phyloP scores from a whole-genome alignment of 257 asterid species.

The Orobanche coerulescens region DNA sequence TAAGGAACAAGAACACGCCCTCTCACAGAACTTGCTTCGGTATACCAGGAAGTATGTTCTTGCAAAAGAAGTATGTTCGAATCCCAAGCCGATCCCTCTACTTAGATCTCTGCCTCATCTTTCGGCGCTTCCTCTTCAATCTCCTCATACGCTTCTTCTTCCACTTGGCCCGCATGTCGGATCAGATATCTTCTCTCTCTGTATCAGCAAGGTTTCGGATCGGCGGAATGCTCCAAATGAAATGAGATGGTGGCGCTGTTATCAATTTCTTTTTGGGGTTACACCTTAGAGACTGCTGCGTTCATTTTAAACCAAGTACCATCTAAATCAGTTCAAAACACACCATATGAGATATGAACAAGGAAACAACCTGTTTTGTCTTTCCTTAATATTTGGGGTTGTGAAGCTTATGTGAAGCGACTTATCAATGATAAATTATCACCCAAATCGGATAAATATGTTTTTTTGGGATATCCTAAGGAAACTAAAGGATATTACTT shows the following conservation, averaged over 20 bases:
- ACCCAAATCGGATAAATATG: no score
- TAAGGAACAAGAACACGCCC: neutral
- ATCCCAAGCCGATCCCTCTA: conserved; percentile 14
- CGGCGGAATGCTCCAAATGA: neutral
- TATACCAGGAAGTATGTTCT: neutral
- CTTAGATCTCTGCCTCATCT: conserved; percentile 59
- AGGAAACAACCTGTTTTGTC: no score
- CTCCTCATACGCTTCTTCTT: conserved; percentile 61
- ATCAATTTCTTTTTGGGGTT: no score
- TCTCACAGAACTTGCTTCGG: neutral
- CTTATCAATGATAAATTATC: no score
- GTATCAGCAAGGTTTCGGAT: neutral
- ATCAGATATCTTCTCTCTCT: neutral
- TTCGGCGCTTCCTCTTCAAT: conserved; percentile 58
- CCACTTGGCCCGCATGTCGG: conserved; percentile 34
- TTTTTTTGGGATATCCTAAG: no score
- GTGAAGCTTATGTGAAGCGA: no score
- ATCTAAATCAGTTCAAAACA: no score
- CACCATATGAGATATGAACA: no score
- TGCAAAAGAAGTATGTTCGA: neutral
- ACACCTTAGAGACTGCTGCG: no score
- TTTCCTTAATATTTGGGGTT: no score
- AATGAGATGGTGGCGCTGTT: neutral
- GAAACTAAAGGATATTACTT: no score
- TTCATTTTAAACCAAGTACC: no score